Evolutionary conservation across 768 basidiomycete species (phyloP).

Genomic region (Dioszegia crocea): DNA sequence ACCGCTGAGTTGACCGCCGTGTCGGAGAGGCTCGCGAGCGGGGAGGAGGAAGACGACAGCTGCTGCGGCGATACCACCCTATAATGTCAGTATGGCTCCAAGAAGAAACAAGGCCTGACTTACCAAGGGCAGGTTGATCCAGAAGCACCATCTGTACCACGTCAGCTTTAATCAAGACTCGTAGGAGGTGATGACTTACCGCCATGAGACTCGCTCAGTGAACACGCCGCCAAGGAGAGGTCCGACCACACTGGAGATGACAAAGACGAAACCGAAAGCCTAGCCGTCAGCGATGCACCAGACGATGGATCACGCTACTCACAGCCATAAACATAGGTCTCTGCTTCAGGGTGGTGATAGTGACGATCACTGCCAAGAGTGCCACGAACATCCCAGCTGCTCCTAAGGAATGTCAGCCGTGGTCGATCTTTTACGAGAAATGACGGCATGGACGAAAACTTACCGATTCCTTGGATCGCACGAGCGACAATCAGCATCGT

Average conservation of each 20-base stretch:
- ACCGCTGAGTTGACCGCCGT: constrained; percentile 6
- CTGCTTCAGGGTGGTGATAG: constrained; percentile 32
- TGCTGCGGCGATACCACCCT: constrained; percentile 41
- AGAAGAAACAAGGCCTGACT: constrained; percentile 10
- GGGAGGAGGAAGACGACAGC: constrained; percentile 49
- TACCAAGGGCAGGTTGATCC: constrained; percentile 46
- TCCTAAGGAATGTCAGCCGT: not conserved
- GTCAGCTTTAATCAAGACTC: not conserved
- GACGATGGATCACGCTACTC: no score
- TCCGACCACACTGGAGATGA: constrained; percentile 45
- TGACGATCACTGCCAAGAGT: constrained; percentile 52
- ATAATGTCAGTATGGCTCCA: not conserved
- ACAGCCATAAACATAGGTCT: constrained; percentile 44
- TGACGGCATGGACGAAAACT: not conserved
- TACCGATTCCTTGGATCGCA: constrained; percentile 40
- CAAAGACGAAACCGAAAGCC: constrained; percentile 39
- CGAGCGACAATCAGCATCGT: constrained; percentile 41
- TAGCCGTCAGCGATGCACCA: not conserved
- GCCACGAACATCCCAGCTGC: constrained; percentile 51
- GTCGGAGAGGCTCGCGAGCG: constrained; percentile 36
- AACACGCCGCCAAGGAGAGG: constrained; percentile 50
- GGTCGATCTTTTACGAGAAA: not conserved
- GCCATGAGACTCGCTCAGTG: constrained; percentile 50
- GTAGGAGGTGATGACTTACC: constrained; percentile 14
- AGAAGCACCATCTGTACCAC: constrained; percentile 49